Conservation (phyloP, 2,329 filamentous ascomycete species). For the Alternaria novae-zelandiae region DNA sequence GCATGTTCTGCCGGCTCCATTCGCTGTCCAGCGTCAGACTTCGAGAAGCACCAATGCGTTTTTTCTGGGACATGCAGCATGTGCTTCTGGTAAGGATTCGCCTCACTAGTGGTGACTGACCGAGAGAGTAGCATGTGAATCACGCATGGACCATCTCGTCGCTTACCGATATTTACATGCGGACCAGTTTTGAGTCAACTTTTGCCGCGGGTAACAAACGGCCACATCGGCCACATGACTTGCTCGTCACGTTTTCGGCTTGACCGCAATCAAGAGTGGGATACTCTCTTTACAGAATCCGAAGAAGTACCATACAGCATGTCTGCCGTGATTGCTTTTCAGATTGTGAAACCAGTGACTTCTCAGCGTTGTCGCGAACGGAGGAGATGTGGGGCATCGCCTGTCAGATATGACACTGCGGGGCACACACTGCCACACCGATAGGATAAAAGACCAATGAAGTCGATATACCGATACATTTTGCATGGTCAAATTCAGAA, state of each 20-base stretch:
- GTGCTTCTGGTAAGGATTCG: conserved; percentile 8
- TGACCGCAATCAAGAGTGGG: background rate
- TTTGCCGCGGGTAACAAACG: background rate
- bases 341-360: background rate
- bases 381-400: conserved; percentile 2
- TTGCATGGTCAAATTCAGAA: background rate
- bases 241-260: background rate
- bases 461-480: background rate
- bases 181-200: conserved; percentile 1
- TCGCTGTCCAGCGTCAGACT: conserved; percentile 3
- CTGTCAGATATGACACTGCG: conserved; percentile 3
- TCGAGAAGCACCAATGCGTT: conserved; percentile 1
- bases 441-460: background rate
- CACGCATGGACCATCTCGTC: background rate
- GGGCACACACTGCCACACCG: background rate
- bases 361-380: background rate
- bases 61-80: background rate
- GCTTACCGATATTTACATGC: conserved; percentile 1
- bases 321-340: background rate
- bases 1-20: conserved; percentile 7
- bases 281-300: background rate
- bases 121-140: conserved; percentile 2
- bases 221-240: background rate
- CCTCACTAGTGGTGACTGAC: conserved; percentile 3
- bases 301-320: background rate